Evolutionary conservation across 345 rosid genomes (phyloP), one percentile per base, ranked within the genome.

Genomic region (Acer negundo): DNA sequence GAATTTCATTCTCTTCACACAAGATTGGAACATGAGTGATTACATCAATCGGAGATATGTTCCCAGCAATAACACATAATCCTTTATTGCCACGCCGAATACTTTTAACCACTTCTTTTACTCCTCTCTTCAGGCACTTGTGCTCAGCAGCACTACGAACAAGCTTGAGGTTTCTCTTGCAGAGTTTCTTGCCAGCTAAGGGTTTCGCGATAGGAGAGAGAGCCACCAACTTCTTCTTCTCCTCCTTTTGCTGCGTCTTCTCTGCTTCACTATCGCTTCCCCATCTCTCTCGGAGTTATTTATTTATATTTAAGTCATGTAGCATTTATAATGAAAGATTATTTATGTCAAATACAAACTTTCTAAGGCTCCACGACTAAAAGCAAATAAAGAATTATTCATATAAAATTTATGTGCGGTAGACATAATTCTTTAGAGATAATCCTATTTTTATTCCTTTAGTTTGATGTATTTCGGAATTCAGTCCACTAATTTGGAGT

Each of bases 81-180:
- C 99, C 99, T 87, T 92, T 94, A 24, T 91, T 86, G 24, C 97
- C 94, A 3, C 98, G 93, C 49, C 98, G 82, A 20, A 96, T 94
- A 72, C 97, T 94, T 79, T 94, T 92, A 19, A 96, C 98, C 6
- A 96, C 99, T 87, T 96, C 99, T 80, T 96, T 96, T 42, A 96
- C 99, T 10, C 99, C 99, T 84, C 99, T 89, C 87, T 92, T 96
- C 92, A 96, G 83, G 82, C 99, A 94, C 80, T 92, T 96, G 56
- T 87, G 86, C 17, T 91, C 98, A 73, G 98, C 90, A 79, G 97
- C 98, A n/a, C n/a, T 88, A 62, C 94, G 91, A 59, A 95, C 93
- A 62, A 95, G 95, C 87, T 95, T 93, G 86, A 93, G 89, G 13
- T 97, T 92, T 70, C 77, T 86, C 77, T 93, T 95, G 86, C 84